Evolutionary conservation across 805 yeast genomes (phyloP), one percentile per base, ranked within the genome.

Genomic region (Alloascoidea hylecoeti): DNA sequence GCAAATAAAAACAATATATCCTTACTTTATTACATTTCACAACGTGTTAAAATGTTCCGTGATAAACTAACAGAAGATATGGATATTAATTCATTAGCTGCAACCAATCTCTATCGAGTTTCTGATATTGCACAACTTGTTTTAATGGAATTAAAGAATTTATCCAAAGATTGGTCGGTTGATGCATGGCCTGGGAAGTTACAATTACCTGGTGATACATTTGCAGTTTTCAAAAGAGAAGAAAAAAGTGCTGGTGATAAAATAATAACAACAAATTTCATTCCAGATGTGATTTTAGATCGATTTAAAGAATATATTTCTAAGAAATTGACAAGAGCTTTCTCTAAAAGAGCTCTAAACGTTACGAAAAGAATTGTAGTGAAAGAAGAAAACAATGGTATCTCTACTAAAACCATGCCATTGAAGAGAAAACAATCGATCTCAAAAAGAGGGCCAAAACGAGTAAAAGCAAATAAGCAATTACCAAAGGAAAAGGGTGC

Each of bases 181-280:
- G 70, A 77, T 16, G 75, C 86, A 0, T 86, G 88, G 75, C 94
- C 95, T 0, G 94, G 89, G 1, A 80, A 78, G 47, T 54, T 80
- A 14, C 70, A 72, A 15, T 53, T 85, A 15, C 78, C 89, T 0
- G 56, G 65, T n/a, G 95, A 85, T 49, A 51, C 82, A 5, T 84
- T 68, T 55, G 58, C 64, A n/a, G 72, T 81, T 1, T 72, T 79
- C 64, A 60, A 62, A 5, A 61, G 70, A n/a, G 51, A 70, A 2
- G 57, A 62, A 13, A 78, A 74, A 42, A 78, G 84, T 2, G 79
- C 9, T 9, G 30, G 13, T 9, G 30, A 75, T 42, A 56, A 53
- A 12, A 60, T 75, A 15, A 66, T 76, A 0, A 62, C 72, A 3
- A 71, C 61, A 15, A 66, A 72, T 2, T 83, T 66, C 47, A 63